A percentile compares a stretch with the other conserved stretches of the same genome.
Conservation (phyloP, 495 filamentous ascomycete species). For the Jackrogersella multiformis region DNA sequence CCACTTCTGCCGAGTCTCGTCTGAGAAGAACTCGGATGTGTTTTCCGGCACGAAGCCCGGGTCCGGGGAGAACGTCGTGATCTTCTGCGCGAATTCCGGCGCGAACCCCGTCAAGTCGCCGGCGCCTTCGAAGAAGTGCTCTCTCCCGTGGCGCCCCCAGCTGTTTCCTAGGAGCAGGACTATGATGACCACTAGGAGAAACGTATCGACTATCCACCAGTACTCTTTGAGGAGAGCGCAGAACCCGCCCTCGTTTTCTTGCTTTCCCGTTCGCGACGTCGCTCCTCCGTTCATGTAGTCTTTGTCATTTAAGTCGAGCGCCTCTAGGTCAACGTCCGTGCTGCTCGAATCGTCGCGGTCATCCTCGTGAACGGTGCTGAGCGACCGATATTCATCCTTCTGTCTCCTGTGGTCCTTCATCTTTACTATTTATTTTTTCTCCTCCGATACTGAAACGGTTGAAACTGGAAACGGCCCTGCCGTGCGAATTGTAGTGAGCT, state of each 20-base stretch:
- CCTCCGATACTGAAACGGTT: neutral
- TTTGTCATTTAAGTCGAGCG: slow-evolving; percentile 43
- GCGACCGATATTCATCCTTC: slow-evolving; percentile 28
- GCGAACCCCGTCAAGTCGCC: slow-evolving; percentile 53
- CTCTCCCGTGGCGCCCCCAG: slow-evolving; percentile 16
- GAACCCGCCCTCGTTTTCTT: slow-evolving; percentile 12
- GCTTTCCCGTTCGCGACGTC: slow-evolving; percentile 1
- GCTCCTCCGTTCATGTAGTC: slow-evolving; percentile 32
- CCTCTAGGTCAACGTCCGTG: slow-evolving; percentile 44
- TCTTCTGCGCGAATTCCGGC: slow-evolving; percentile 53
- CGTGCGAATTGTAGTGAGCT: neutral
- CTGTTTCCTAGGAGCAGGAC: slow-evolving; percentile 44
- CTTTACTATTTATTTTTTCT: neutral
- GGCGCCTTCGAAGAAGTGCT: slow-evolving; percentile 41
- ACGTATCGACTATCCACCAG: slow-evolving; percentile 49
- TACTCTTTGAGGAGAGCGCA: slow-evolving; percentile 26
- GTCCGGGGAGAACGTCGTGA: slow-evolving; percentile 54
- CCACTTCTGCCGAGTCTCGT: slow-evolving; percentile 51
- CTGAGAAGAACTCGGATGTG: slow-evolving; percentile 55
- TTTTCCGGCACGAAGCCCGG: slow-evolving; percentile 54
- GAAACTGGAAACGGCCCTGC: slow-evolving; percentile 12
- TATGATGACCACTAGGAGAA: slow-evolving; percentile 49
- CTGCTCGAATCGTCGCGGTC: slow-evolving; percentile 45
- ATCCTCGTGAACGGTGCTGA: slow-evolving; percentile 28
- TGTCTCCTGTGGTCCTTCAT: slow-evolving; percentile 30